A percentile compares a stretch with the other conserved stretches of the same genome.
These are phyloP conservation scores for Alternaria tenuissima DNA, from an alignment of 2,329 filamentous ascomycete genomes.

Conservation along the genomic window DNA sequence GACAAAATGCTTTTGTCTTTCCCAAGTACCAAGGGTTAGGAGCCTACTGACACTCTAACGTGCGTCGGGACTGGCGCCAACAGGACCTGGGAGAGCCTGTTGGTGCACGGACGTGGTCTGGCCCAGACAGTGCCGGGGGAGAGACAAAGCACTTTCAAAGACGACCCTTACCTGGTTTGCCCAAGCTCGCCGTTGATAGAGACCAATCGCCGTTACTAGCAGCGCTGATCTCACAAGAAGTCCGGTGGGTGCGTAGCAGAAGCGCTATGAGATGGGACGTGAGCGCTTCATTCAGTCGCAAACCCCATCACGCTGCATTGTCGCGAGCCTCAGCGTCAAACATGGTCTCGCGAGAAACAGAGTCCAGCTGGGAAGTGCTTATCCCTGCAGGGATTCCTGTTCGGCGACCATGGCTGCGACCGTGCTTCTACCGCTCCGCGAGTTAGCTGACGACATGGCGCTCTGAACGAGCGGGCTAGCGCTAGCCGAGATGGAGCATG, in stretches of 20 bases:
- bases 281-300: slow-evolving; percentile 19
- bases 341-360: slow-evolving; percentile 16
- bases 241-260: slow-evolving; percentile 18
- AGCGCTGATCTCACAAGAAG: slow-evolving; percentile 22
- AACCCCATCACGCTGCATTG: slow-evolving; percentile 26
- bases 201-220: slow-evolving; percentile 30
- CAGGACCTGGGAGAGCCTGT: slow-evolving; percentile 31
- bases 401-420: slow-evolving; percentile 43
- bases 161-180: slow-evolving; percentile 27
- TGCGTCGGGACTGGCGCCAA: slow-evolving; percentile 49
- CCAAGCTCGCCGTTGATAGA: slow-evolving; percentile 33
- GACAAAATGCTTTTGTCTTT: slow-evolving; percentile 39
- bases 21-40: slow-evolving; percentile 47
- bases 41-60: slow-evolving; percentile 33
- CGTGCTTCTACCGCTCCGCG: slow-evolving; percentile 35
- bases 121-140: slow-evolving; percentile 38
- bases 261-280: slow-evolving; percentile 19
- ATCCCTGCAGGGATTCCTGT: slow-evolving; percentile 32
- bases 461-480: slow-evolving; percentile 34
- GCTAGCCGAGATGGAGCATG: slow-evolving; percentile 39
- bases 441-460: slow-evolving; percentile 40
- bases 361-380: slow-evolving; percentile 21
- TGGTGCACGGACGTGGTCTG: slow-evolving; percentile 46
- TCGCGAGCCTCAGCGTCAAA: slow-evolving; percentile 24
- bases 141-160: slow-evolving; percentile 44